Base-by-base conservation (phyloP, 768 basidiomycete species). In the Suillus variegatus region DNA sequence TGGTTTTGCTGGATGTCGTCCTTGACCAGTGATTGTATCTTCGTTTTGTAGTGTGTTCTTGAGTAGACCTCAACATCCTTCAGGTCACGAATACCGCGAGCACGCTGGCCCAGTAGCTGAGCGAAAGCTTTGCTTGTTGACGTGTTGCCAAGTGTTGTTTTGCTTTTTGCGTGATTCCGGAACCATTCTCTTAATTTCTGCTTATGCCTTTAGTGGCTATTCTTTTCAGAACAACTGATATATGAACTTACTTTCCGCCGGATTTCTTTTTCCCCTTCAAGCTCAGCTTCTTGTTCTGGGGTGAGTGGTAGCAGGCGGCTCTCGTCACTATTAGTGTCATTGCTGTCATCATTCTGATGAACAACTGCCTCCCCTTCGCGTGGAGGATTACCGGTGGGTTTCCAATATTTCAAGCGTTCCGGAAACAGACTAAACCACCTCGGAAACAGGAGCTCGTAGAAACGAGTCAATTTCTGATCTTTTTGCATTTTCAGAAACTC, bases 101-200 rank as follows among this genome's bases (percentile, higher is more conserved):
- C n/a, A n/a, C n/a, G n/a, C n/a, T n/a, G n/a, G n/a, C n/a, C n/a
- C n/a, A n/a, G n/a, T n/a, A n/a, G n/a, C n/a, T n/a, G n/a, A n/a
- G n/a, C n/a, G n/a, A n/a, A n/a, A n/a, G n/a, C n/a, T n/a, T n/a
- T n/a, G n/a, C n/a, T n/a, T n/a, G n/a, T n/a, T n/a, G n/a, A n/a
- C n/a, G n/a, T n/a, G n/a, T n/a, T n/a, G n/a, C n/a, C n/a, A n/a
- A n/a, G n/a, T n/a, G n/a, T n/a, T n/a, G n/a, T n/a, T n/a, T n/a
- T n/a, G n/a, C n/a, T n/a, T n/a, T n/a, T n/a, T n/a, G n/a, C n/a
- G 2, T 57, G 1, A 18, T 57, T 57, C 40, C 4, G 6, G 14
- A 35, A 57, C 56, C 56, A 57, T 35, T 57, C 40, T 35, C 22
- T 57, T 1, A 57, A 40, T 57, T 57, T 57, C 56, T 35, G 12